Base-by-base conservation (phyloP, 768 basidiomycete species). In the Rhodosporidiobolus sp. region DNA sequence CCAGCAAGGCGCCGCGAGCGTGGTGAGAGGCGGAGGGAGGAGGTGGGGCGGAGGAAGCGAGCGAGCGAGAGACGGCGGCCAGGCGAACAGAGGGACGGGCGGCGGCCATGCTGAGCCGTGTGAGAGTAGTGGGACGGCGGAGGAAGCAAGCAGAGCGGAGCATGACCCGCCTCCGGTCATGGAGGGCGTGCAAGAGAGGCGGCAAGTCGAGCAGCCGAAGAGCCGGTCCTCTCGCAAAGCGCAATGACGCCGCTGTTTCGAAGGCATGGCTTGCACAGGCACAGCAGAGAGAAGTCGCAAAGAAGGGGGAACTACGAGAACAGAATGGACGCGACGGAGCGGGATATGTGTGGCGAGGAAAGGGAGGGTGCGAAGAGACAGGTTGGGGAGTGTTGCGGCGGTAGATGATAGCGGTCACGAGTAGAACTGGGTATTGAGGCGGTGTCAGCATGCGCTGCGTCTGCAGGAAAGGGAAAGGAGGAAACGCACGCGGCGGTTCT, bases 401-500 rank as follows among this genome's bases (percentile, higher is more conserved):
- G 38, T 14, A n/a, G 38, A 43, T 43, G 38, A 7, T 7, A 14
- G 38, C 38, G 38, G 38, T 43, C 14, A 43, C 38, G 38, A 43
- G 38, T 43, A 43, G 38, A 43, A 43, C 38, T 43, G n/a, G n/a
- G n/a, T n/a, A n/a, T n/a, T n/a, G n/a, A n/a, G n/a, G n/a, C n/a
- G n/a, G n/a, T n/a, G n/a, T n/a, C n/a, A 53, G n/a, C 11, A 28
- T 12, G 53, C 38, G 34, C n/a, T 54, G 53, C 6, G 63, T 55
- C 43, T 64, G 8, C 38, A 64, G 63, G 54, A 55, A 11, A 53
- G 28, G 26, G 16, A 7, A 24, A 48, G 45, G 22, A 19, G 28
- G 17, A 19, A 17, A 35, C 52, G 53, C 20, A 94, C 95, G 81
- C 92, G 94, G 79, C 94, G 88, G 83, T 95, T 97, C 81, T 87